A percentile compares a stretch with the other conserved stretches of the same genome.
These are phyloP conservation scores for Botrytis porri DNA, from an alignment of 2,329 filamentous ascomycete species.

Conservation along the genomic window DNA sequence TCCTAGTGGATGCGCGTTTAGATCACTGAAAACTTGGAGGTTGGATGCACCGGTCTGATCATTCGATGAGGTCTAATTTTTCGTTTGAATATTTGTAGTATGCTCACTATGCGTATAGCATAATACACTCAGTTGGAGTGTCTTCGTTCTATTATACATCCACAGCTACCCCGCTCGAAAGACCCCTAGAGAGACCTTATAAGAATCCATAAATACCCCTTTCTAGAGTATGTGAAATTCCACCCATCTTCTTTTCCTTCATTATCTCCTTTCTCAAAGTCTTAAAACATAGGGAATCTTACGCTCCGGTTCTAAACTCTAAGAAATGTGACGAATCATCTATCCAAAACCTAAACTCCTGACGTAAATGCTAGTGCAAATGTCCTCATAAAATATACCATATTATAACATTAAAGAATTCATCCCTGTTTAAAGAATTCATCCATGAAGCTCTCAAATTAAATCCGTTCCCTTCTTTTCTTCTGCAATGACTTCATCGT, in stretches of 20 bases:
- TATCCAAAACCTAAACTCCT: neutral
- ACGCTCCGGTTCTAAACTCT: neutral
- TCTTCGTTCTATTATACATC: too few relatives aligned
- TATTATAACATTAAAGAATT: neutral
- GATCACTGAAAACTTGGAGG: neutral
- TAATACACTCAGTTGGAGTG: neutral
- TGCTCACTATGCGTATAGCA: neutral
- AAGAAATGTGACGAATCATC: neutral
- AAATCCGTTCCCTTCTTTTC: neutral
- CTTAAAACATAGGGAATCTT: neutral
- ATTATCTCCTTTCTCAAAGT: neutral
- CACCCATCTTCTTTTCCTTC: too few relatives aligned
- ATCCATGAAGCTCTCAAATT: neutral
- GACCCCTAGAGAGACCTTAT: neutral
- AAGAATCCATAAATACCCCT: neutral
- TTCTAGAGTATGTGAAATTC: neutral
- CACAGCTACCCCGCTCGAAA: neutral
- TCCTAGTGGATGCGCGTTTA: neutral
- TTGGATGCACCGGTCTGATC: neutral
- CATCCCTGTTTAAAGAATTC: neutral
- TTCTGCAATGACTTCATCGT: constrained; percentile 9
- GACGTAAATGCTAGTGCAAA: neutral
- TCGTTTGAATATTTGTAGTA: neutral
- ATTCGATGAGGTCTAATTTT: neutral
- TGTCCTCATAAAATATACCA: neutral